phyloP scores from a whole-genome alignment of 495 filamentous ascomycete genomes.

The Chaetomium tenue region DNA sequence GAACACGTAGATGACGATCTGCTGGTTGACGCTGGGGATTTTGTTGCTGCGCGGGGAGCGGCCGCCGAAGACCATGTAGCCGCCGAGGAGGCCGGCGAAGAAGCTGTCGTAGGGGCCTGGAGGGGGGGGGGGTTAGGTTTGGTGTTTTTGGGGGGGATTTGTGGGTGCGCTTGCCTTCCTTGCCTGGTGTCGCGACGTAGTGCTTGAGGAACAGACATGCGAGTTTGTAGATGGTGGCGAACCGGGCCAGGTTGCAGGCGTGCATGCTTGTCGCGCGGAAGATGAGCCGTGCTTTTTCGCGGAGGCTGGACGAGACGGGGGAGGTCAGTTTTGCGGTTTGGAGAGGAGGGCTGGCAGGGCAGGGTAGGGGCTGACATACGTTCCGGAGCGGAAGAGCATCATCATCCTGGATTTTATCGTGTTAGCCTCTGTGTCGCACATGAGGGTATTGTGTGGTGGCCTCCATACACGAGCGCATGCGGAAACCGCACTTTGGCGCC shows the following conservation, averaged over 20 bases:
- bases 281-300: conserved; percentile 74
- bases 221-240: conserved; percentile 85
- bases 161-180: conserved; percentile 45
- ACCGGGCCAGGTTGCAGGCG: conserved; percentile 85
- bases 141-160: not conserved
- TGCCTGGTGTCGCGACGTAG: conserved; percentile 57
- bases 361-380: conserved; percentile 46
- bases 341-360: not conserved
- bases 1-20: conserved; percentile 98
- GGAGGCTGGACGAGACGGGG: conserved; percentile 52
- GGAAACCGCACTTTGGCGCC: conserved; percentile 98
- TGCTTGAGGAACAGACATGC: conserved; percentile 68
- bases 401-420: conserved; percentile 64
- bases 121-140: not conserved
- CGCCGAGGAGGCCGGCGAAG: conserved; percentile 85
- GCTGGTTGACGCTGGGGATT: conserved; percentile 82
- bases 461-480: conserved; percentile 82
- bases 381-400: conserved; percentile 88
- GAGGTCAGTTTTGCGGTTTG: not conserved
- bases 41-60: conserved; percentile 53
- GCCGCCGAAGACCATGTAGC: conserved; percentile 89
- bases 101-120: conserved; percentile 74
- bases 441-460: not conserved
- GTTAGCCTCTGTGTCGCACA: conserved; percentile 45
- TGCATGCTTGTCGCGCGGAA: conserved; percentile 85